These are phyloP conservation scores for Leucosporidium scottii DNA, from an alignment of 768 basidiomycete species.

Conservation along the genomic window DNA sequence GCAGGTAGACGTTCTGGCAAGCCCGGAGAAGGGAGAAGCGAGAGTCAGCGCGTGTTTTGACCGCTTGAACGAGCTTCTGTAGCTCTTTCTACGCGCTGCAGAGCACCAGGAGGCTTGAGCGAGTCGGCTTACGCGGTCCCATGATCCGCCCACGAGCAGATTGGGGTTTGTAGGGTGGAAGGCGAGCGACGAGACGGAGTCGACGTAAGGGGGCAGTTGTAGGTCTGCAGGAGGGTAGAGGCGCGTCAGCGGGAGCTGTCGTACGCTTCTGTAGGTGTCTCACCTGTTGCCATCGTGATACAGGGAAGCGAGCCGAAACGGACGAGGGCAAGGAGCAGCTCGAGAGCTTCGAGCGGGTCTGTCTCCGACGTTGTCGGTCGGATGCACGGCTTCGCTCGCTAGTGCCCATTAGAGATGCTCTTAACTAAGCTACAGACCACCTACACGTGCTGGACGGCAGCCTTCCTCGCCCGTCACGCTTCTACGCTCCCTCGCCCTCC, in stretches of 20 bases:
- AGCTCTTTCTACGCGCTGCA: not conserved
- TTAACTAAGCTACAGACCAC: too few relatives aligned
- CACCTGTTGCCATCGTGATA: too few relatives aligned
- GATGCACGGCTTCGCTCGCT: too few relatives aligned
- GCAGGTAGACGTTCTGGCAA: constrained; percentile 54
- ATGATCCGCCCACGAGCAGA: constrained; percentile 73
- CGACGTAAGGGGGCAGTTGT: constrained; percentile 20
- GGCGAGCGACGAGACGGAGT: constrained; percentile 48
- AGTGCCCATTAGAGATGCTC: too few relatives aligned
- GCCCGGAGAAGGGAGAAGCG: constrained; percentile 40
- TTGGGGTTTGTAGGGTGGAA: constrained; percentile 75
- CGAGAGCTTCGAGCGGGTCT: too few relatives aligned
- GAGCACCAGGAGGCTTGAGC: not conserved
- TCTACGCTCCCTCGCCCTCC: constrained; percentile 8
- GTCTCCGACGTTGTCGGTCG: too few relatives aligned
- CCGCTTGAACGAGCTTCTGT: too few relatives aligned
- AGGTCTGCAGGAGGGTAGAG: constrained; percentile 12
- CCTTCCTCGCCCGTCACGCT: not conserved
- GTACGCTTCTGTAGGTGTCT: too few relatives aligned
- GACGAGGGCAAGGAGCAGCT: too few relatives aligned
- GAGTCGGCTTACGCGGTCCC: constrained; percentile 63
- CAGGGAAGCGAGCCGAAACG: too few relatives aligned
- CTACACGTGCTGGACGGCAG: too few relatives aligned
- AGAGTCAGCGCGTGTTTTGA: constrained; percentile 41
- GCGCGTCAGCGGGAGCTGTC: too few relatives aligned